These are phyloP conservation scores for Theileria equi DNA, from an alignment of 169 alveolate species.

Conservation along the genomic window DNA sequence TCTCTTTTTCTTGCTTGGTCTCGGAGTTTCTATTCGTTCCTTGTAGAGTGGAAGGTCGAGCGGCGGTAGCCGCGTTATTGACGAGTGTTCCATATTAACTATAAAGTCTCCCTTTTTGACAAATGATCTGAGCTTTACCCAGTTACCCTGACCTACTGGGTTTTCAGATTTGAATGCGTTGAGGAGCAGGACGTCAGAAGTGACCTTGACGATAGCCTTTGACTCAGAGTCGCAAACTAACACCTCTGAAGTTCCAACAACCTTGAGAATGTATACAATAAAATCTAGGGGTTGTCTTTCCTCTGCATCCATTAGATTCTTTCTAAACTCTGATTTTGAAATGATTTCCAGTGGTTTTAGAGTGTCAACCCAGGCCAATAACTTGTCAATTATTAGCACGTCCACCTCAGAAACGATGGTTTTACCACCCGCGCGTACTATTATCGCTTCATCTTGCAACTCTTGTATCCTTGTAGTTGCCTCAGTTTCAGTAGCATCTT, in stretches of 20 bases:
- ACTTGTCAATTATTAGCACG: background rate
- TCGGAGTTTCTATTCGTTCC: background rate
- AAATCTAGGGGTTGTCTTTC: slow-evolving; percentile 19
- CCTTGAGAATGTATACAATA: slow-evolving; percentile 40
- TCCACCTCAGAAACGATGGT: slow-evolving; percentile 23
- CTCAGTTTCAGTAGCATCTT: background rate
- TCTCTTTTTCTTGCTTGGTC: background rate
- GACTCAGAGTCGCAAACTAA: slow-evolving; percentile 40
- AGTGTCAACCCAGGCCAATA: slow-evolving; percentile 31
- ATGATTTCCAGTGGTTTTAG: slow-evolving; percentile 19
- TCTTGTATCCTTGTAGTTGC: background rate
- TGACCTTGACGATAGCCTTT: slow-evolving; percentile 35
- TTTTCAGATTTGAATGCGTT: slow-evolving; percentile 39
- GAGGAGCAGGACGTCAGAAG: slow-evolving; percentile 18
- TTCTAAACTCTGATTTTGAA: slow-evolving; percentile 4
- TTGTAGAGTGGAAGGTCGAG: background rate
- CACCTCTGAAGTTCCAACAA: slow-evolving; percentile 12
- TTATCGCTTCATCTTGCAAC: slow-evolving; percentile 29
- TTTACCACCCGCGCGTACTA: background rate
- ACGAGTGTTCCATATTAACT: no score
- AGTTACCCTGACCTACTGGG: slow-evolving; percentile 47
- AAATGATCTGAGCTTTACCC: slow-evolving; percentile 52
- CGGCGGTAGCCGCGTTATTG: slow-evolving; percentile 46
- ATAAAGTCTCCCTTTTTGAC: no score
- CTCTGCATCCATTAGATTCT: slow-evolving; percentile 23